Evolutionary conservation across 1,139 yeast species (phyloP).

Genomic region (Suhomyces panamericanus): DNA sequence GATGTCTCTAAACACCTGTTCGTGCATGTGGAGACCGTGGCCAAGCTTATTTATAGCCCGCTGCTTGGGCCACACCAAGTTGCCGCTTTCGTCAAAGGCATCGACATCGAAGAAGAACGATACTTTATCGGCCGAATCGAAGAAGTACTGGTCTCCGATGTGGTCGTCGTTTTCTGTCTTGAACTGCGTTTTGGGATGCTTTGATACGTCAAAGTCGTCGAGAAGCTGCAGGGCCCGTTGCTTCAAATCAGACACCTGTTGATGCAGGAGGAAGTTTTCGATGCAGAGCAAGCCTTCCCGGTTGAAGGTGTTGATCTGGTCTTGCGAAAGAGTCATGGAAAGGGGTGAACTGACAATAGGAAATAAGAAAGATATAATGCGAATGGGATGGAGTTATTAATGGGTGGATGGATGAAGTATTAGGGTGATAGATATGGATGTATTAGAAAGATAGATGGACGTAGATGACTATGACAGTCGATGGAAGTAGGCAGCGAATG

Average conservation of each 20-base stretch:
- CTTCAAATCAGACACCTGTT: constrained; percentile 42
- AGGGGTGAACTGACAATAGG: too few relatives aligned
- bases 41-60: constrained; percentile 75
- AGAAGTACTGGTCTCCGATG: constrained; percentile 72
- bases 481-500: too few relatives aligned
- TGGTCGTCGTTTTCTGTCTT: constrained; percentile 66
- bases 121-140: constrained; percentile 68
- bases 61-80: constrained; percentile 52
- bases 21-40: constrained; percentile 67
- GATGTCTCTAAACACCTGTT: constrained; percentile 46
- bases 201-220: constrained; percentile 47
- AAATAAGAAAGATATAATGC: too few relatives aligned
- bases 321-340: constrained; percentile 22
- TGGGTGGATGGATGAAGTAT: too few relatives aligned
- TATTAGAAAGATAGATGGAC: too few relatives aligned
- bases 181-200: constrained; percentile 74
- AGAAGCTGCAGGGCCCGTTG: constrained; percentile 48
- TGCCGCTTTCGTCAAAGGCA: constrained; percentile 57
- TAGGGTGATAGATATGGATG: too few relatives aligned
- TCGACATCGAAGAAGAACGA: constrained; percentile 72
- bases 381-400: too few relatives aligned
- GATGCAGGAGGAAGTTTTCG: constrained; percentile 50
- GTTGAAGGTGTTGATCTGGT: constrained; percentile 48
- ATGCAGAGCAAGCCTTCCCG: constrained; percentile 65
- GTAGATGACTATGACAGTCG: too few relatives aligned